Evolutionary conservation across 1,284 basidiomycete genomes (phyloP), one percentile per base, ranked within the genome.

Genomic region (Pseudozyma flocculosa): DNA sequence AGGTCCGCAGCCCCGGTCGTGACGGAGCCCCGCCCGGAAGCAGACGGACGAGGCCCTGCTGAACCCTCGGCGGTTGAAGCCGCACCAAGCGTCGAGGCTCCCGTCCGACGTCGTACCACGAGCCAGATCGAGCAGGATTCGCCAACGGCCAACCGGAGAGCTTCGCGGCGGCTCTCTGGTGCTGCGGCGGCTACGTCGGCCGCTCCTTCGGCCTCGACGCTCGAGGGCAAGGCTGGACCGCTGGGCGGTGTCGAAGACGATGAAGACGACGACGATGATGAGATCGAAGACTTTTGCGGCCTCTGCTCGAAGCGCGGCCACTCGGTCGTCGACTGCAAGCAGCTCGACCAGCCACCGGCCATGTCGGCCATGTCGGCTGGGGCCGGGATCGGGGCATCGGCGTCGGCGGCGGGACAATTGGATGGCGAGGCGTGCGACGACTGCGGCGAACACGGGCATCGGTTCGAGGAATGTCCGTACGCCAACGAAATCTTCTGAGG

Each of bases 401-500:
- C 15, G n/a, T 9, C 13, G 21, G 15, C 32, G 10, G 11, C 32
- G 32, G 32, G 11, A 4, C 4, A 9, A 11, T 5, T 13, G 4
- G 32, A 17, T 17, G 32, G 4, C 18, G 67, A 69, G 48, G 55
- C 59, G 1, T 69, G 67, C 49, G 67, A 69, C 24, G 67, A 69
- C 32, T 69, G 67, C 40, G 67, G 67, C 32, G 67, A 69, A 41
- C 50, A 56, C 5, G 67, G 67, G 13, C 67, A 69, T 46, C 52
- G 52, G 1, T 61, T 69, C 26, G 67, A 69, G 22, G 67, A 69
- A 17, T 69, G 67, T 30, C 67, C 67, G 1, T 69, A 69, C 10
- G 67, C 67, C 15, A 58, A 58, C 7, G 67, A 69, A 45, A 65
- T 69, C 48, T 69, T 69, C 44, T 69, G 39, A 43, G 36, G 2